phyloP scores from a whole-genome alignment of 2,329 filamentous ascomycete species.

The Diaporthe citri region DNA sequence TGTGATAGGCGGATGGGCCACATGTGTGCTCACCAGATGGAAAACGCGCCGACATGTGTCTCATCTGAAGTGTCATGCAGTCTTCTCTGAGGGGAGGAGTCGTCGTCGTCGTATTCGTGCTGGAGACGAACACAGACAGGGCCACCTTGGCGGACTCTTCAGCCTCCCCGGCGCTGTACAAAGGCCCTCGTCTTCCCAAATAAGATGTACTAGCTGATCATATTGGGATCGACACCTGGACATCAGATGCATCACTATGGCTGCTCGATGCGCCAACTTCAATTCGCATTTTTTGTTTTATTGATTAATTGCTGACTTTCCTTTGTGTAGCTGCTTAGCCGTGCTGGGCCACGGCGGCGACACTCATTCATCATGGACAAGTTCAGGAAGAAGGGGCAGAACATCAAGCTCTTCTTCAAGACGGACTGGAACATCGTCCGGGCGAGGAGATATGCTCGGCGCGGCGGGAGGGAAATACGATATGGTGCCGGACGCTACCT shows the following conservation, averaged over 20 bases:
- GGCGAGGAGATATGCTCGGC: constrained; percentile 3
- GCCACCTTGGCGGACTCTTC: constrained; percentile 6
- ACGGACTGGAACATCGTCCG: constrained; percentile 35
- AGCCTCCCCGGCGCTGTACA: neutral
- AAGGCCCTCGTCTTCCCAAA: neutral
- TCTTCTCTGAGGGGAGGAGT: neutral
- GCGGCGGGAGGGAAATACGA: constrained; percentile 16
- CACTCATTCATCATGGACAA: constrained; percentile 26
- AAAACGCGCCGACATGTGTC: constrained; percentile 23
- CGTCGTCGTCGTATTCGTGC: neutral
- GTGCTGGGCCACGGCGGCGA: constrained; percentile 11
- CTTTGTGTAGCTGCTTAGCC: neutral
- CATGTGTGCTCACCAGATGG: neutral
- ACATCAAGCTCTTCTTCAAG: constrained; percentile 32
- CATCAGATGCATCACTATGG: constrained; percentile 20
- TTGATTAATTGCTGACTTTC: neutral
- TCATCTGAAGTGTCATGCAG: constrained; percentile 27
- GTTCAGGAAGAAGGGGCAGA: neutral
- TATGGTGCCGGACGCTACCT: constrained; percentile 29
- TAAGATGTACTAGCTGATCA: constrained; percentile 3
- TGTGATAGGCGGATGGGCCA: constrained; percentile 12
- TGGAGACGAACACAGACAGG: constrained; percentile 13
- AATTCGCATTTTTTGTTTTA: neutral
- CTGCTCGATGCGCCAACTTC: neutral
- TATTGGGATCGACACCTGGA: constrained; percentile 17